Percentiles rank a stretch among this genome's conserved stretches.
Evolutionary conservation across 345 rosid species (phyloP).

Genomic region (Luvunga scandens): DNA sequence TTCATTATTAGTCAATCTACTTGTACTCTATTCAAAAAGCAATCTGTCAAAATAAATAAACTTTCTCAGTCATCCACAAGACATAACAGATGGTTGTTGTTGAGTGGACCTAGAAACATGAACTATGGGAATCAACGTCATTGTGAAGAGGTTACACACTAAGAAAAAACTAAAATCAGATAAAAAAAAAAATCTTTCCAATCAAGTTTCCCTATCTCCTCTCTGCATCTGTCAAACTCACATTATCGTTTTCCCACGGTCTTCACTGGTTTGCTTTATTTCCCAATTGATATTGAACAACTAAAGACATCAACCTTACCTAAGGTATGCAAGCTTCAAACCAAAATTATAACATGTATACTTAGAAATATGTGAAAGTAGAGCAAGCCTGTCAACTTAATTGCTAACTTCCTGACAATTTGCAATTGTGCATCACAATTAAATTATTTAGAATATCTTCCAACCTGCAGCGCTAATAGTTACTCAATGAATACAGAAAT

Average conservation of each 20-base stretch:
- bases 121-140: not conserved
- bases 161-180: not conserved
- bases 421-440: not conserved
- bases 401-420: slow-evolving; percentile 7
- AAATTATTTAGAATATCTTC: slow-evolving; percentile 9
- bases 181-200: not conserved
- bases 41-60: not conserved
- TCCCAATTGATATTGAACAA: not conserved
- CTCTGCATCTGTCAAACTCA: not conserved
- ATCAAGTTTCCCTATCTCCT: not conserved
- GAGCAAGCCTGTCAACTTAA: not conserved
- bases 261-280: not conserved
- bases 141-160: not conserved
- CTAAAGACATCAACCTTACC: not conserved
- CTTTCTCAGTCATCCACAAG: not conserved
- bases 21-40: not conserved
- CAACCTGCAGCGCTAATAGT: slow-evolving; percentile 98
- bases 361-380: not conserved
- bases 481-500: slow-evolving; percentile 82
- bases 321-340: not conserved
- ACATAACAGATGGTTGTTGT: not conserved
- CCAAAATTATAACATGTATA: not conserved
- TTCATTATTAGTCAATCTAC: not conserved
- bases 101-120: not conserved
- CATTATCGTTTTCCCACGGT: not conserved